phyloP scores from a whole-genome alignment of 331 rosid genomes.

The Dryas integrifolia region DNA sequence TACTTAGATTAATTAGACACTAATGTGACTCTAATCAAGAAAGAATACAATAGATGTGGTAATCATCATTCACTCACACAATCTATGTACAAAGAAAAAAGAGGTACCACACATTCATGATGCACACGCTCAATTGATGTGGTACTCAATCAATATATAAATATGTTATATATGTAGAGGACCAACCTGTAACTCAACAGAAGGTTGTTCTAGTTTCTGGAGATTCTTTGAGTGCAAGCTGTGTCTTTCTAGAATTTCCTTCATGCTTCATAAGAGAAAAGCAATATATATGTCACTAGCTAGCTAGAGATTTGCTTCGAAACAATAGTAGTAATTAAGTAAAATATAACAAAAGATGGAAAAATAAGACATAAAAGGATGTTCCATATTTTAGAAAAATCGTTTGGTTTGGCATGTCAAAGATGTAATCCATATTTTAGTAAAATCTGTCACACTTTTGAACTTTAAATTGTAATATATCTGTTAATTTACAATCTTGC shows the following conservation, averaged over 20 bases:
- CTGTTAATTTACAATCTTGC: not conserved
- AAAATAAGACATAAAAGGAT: not conserved
- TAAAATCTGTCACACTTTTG: not conserved
- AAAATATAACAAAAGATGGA: not conserved
- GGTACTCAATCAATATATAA: not conserved
- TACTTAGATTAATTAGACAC: too few relatives aligned
- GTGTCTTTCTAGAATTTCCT: conserved; percentile 70
- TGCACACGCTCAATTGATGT: too few relatives aligned
- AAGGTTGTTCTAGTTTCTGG: conserved; percentile 63
- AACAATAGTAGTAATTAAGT: not conserved
- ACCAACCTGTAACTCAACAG: conserved; percentile 82
- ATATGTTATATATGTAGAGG: not conserved
- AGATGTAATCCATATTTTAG: not conserved
- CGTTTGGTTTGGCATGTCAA: not conserved
- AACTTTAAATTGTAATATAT: not conserved
- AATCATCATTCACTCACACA: not conserved
- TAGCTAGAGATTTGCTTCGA: not conserved
- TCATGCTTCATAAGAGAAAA: conserved; percentile 54
- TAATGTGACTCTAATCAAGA: too few relatives aligned
- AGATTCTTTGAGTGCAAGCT: conserved; percentile 78
- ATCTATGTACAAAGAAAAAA: not conserved
- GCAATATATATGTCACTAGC: not conserved
- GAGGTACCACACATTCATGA: not conserved
- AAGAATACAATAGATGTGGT: too few relatives aligned
- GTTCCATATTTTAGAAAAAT: not conserved